Evolutionary conservation across 345 rosid genomes (phyloP).

Genomic region (Xanthoceras sorbifolium): DNA sequence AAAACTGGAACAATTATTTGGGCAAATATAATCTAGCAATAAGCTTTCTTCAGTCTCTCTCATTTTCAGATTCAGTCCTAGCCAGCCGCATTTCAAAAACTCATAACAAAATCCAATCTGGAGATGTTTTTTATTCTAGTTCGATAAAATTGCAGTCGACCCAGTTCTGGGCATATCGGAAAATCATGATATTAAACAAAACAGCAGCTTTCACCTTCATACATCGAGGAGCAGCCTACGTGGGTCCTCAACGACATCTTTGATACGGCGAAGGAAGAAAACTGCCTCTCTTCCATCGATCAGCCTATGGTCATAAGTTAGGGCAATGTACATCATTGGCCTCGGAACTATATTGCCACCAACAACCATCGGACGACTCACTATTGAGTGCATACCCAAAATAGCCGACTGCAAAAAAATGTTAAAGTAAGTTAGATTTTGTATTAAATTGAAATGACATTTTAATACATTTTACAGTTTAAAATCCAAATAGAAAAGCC

Average conservation of each 20-base stretch:
- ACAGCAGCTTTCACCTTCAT: constrained; percentile 25
- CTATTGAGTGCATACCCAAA: constrained; percentile 90
- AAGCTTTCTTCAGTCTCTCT: no score
- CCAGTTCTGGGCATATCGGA: constrained; percentile 4
- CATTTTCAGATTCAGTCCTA: constrained; percentile 18
- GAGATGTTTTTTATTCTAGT: constrained; percentile 36
- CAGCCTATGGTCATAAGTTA: constrained; percentile 86
- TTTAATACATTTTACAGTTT: neutral
- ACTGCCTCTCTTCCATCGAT: constrained; percentile 97
- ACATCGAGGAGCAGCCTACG: constrained; percentile 81
- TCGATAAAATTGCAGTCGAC: neutral
- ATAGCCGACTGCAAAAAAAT: constrained; percentile 69
- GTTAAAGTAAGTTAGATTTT: neutral
- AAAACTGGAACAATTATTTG: neutral
- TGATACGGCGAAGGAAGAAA: constrained; percentile 81
- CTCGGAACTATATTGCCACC: constrained; percentile 75
- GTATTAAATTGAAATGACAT: neutral
- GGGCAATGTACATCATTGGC: constrained; percentile 93
- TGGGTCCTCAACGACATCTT: constrained; percentile 89
- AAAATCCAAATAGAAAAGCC: neutral
- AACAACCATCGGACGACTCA: constrained; percentile 80
- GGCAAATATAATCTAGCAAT: neutral
- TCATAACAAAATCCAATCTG: constrained; percentile 35
- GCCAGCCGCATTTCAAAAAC: constrained; percentile 37
- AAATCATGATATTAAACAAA: constrained; percentile 11